phyloP scores from a whole-genome alignment of 176 grass and related monocot species.

The Hsuehochloa calcarea region DNA sequence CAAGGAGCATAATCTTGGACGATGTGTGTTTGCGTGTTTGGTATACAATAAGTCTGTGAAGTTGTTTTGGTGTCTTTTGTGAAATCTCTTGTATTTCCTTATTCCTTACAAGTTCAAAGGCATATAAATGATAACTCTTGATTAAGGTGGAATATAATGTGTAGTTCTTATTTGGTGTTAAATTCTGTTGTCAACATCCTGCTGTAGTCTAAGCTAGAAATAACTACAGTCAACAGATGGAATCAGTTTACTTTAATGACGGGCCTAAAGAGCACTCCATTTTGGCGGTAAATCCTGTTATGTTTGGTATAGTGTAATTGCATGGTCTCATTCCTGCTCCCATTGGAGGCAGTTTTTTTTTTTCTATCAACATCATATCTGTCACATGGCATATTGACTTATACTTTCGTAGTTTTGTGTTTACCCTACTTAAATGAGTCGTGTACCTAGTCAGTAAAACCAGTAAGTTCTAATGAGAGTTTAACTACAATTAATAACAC shows the following conservation, averaged over 20 bases:
- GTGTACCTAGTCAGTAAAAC: not conserved
- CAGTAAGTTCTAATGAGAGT: not conserved
- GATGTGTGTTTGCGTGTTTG: constrained; percentile 2
- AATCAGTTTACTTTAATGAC: not conserved
- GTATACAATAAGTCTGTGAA: no score
- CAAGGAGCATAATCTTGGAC: not conserved
- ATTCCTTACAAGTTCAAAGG: not conserved
- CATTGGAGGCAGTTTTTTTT: not conserved
- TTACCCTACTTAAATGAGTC: not conserved
- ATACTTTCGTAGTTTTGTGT: not conserved
- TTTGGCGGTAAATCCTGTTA: no score
- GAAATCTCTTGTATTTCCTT: not conserved
- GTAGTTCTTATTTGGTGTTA: not conserved
- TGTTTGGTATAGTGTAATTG: not conserved
- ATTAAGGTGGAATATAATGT: not conserved
- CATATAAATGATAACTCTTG: not conserved
- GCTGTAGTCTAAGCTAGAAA: not conserved
- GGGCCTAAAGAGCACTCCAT: not conserved
- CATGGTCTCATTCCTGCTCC: not conserved
- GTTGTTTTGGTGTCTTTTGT: no score
- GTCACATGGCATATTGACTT: not conserved
- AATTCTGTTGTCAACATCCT: not conserved
- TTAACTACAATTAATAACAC: not conserved
- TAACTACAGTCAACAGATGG: not conserved
- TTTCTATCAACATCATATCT: not conserved